phyloP scores from a whole-genome alignment of 2,329 filamentous ascomycete species.

The Penicillium verrucosum region DNA sequence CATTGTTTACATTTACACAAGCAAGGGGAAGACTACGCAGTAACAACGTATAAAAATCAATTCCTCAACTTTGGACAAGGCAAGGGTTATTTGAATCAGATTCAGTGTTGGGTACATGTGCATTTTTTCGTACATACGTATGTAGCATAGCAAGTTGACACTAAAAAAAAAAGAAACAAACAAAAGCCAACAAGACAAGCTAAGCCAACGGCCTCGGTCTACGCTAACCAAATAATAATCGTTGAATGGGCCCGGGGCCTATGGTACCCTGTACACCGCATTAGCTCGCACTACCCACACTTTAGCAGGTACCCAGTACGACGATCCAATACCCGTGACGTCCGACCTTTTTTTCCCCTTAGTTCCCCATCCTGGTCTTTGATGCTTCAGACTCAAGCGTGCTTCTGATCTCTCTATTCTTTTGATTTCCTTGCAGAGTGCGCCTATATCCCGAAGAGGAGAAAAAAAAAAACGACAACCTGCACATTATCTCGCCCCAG shows the following conservation, averaged over 20 bases:
- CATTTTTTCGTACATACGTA: background rate
- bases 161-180: background rate
- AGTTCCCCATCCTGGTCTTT: conserved; percentile 1
- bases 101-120: background rate
- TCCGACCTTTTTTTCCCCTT: conserved; percentile 17
- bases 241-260: background rate
- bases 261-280: conserved; percentile 16
- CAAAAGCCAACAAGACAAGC: background rate
- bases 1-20: background rate
- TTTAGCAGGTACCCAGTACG: conserved; percentile 11
- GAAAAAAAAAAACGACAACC: background rate
- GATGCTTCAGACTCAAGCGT: conserved; percentile 6
- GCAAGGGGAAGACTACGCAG: background rate
- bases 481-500: conserved; percentile 19
- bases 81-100: background rate
- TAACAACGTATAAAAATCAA: background rate
- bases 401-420: conserved; percentile 1
- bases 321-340: conserved; percentile 16
- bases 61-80: background rate
- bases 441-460: conserved; percentile 13
- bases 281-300: conserved; percentile 1
- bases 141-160: background rate
- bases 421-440: conserved; percentile 11
- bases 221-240: background rate
- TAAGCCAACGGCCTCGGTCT: conserved; percentile 1